Percentiles rank a stretch among this genome's conserved stretches.
Conservation (phyloP, 108 stramenopile species). For the Fistulifera pelliculosa region DNA sequence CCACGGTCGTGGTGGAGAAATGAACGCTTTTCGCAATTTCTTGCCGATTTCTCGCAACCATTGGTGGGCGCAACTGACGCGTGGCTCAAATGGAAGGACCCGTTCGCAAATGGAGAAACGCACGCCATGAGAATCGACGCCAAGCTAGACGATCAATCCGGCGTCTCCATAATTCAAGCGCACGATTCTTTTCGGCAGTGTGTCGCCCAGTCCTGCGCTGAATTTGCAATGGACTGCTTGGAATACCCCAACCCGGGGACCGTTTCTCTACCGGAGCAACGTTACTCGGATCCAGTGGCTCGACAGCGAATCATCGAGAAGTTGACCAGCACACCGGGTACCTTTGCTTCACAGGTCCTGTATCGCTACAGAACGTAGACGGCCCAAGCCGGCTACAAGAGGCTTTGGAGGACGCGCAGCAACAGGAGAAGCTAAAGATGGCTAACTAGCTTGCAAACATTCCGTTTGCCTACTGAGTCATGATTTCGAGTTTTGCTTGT, state of each 20-base stretch:
- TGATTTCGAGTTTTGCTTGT: too few species aligned
- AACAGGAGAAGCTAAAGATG: too few species aligned
- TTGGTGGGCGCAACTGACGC: constrained; percentile 35
- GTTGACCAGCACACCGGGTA: constrained; percentile 41
- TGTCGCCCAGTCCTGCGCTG: constrained; percentile 54
- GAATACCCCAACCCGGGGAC: constrained; percentile 19
- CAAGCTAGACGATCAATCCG: constrained; percentile 6
- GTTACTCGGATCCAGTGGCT: constrained; percentile 18
- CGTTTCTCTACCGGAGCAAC: constrained; percentile 40
- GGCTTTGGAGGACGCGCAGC: neutral
- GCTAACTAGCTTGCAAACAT: too few species aligned
- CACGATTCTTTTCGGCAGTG: constrained; percentile 54
- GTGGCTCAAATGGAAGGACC: constrained; percentile 13
- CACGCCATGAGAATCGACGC: constrained; percentile 68
- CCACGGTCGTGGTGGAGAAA: constrained; percentile 46
- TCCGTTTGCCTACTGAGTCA: too few species aligned
- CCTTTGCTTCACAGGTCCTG: constrained; percentile 40
- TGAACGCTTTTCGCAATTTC: constrained; percentile 32
- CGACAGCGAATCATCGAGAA: constrained; percentile 33
- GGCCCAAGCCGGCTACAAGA: constrained; percentile 1
- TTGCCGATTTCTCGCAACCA: constrained; percentile 57
- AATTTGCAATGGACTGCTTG: constrained; percentile 45
- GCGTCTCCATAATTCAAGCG: constrained; percentile 34
- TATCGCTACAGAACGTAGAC: neutral
- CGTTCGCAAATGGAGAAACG: constrained; percentile 31